These are phyloP conservation scores for Dactylellina drechsleri DNA, from an alignment of 2,329 filamentous ascomycete species.

Conservation along the genomic window DNA sequence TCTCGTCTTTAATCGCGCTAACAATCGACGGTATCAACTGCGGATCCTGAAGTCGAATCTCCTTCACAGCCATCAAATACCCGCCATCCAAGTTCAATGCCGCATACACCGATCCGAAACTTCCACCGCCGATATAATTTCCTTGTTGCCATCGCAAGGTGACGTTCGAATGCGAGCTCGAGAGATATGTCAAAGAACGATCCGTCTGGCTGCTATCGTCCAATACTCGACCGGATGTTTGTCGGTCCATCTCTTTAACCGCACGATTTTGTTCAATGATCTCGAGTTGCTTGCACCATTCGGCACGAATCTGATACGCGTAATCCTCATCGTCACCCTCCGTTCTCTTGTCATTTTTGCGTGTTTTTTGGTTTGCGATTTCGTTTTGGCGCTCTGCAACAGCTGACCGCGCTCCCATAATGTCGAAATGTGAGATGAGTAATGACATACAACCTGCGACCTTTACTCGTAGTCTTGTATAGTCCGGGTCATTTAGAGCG, in stretches of 20 bases:
- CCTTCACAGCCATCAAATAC: constrained; percentile 97
- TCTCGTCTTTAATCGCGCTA: constrained; percentile 93
- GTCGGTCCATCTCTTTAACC: constrained; percentile 82
- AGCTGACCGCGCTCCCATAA: constrained; percentile 95
- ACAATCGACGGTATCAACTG: constrained; percentile 95
- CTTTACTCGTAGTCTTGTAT: constrained; percentile 81
- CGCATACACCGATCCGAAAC: constrained; percentile 96
- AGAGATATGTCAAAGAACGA: constrained; percentile 90
- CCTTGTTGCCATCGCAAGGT: constrained; percentile 98
- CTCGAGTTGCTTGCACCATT: constrained; percentile 77
- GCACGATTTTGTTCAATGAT: constrained; percentile 81
- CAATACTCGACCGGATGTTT: constrained; percentile 86
- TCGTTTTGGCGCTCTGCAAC: constrained; percentile 91
- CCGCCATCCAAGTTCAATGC: constrained; percentile 97
- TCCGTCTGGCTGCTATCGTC: constrained; percentile 97
- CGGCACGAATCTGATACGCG: constrained; percentile 75
- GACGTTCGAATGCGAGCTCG: constrained; percentile 92
- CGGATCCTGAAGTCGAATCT: constrained; percentile 95
- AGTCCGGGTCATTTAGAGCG: constrained; percentile 88
- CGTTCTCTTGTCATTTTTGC: constrained; percentile 79
- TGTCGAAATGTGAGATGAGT: constrained; percentile 97
- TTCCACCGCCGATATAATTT: constrained; percentile 96
- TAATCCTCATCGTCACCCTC: constrained; percentile 86
- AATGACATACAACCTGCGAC: constrained; percentile 98
- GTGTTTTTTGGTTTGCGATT: constrained; percentile 80